Evolutionary conservation across 805 yeast species (phyloP).

Genomic region (Saturnispora besseyi): DNA sequence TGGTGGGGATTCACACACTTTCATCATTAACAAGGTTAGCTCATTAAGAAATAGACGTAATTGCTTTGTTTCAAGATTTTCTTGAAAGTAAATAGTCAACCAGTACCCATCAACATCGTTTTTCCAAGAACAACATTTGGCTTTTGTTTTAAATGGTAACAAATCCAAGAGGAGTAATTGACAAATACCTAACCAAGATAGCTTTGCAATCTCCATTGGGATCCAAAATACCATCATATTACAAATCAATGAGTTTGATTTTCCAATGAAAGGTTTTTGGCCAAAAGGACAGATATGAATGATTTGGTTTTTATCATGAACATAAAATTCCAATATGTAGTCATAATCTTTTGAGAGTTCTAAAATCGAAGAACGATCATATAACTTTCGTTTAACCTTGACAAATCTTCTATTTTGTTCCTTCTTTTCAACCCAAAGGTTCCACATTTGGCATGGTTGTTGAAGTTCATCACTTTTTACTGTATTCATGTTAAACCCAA

Average conservation of each 20-base stretch:
- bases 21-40: neutral
- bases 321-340: slow-evolving; percentile 7
- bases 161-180: slow-evolving; percentile 1
- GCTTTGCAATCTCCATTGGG: neutral
- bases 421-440: slow-evolving; percentile 8
- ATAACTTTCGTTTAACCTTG: slow-evolving; percentile 1
- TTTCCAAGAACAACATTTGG: slow-evolving; percentile 8
- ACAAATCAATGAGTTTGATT: neutral
- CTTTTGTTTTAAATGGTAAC: neutral
- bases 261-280: slow-evolving; percentile 4
- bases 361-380: neutral
- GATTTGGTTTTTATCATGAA: slow-evolving; percentile 3
- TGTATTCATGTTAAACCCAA: neutral
- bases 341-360: slow-evolving; percentile 1
- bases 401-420: neutral
- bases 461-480: neutral
- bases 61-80: neutral
- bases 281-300: slow-evolving; percentile 7
- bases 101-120: neutral
- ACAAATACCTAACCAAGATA: slow-evolving; percentile 4
- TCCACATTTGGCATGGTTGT: slow-evolving; percentile 7
- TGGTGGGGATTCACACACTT: neutral
- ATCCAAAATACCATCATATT: neutral
- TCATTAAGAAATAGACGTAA: neutral
- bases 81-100: neutral